Percentiles rank a stretch among this genome's conserved stretches.
Evolutionary conservation across 2,329 filamentous ascomycete species (phyloP).

Genomic region (Arthrinium phaeospermum): DNA sequence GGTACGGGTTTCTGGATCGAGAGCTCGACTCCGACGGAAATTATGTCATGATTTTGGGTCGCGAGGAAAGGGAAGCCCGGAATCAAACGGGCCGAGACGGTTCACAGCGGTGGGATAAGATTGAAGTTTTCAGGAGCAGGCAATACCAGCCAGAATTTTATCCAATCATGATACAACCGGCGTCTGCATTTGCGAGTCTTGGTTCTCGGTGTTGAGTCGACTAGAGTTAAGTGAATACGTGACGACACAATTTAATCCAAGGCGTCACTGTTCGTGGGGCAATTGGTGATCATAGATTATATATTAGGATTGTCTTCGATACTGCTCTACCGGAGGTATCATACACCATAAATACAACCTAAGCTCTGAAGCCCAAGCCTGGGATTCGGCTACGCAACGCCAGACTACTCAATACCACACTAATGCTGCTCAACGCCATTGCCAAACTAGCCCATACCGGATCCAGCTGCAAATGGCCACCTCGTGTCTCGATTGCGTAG

Average conservation of each 20-base stretch:
- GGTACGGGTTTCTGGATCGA: neutral
- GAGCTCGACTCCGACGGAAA: neutral
- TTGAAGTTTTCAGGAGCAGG: no score
- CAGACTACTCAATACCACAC: slow-evolving; percentile 83
- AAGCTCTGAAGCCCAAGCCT: neutral
- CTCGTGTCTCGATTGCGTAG: slow-evolving; percentile 58
- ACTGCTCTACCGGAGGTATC: neutral
- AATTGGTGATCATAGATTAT: neutral
- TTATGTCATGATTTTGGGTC: neutral
- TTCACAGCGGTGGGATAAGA: neutral
- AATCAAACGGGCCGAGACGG: neutral
- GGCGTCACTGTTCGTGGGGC: neutral
- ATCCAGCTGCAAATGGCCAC: slow-evolving; percentile 67
- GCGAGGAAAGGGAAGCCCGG: neutral
- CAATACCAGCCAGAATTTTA: no score
- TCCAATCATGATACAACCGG: no score
- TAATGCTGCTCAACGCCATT: slow-evolving; percentile 92
- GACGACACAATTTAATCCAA: neutral
- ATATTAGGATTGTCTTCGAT: no score
- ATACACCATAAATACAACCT: neutral
- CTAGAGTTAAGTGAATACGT: neutral
- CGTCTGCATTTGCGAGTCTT: no score
- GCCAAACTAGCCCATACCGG: slow-evolving; percentile 88
- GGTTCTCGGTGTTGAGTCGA: neutral
- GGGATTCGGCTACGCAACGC: slow-evolving; percentile 50